These are phyloP conservation scores for Ustulina deusta DNA, from an alignment of 2,329 filamentous ascomycete genomes.

Conservation along the genomic window DNA sequence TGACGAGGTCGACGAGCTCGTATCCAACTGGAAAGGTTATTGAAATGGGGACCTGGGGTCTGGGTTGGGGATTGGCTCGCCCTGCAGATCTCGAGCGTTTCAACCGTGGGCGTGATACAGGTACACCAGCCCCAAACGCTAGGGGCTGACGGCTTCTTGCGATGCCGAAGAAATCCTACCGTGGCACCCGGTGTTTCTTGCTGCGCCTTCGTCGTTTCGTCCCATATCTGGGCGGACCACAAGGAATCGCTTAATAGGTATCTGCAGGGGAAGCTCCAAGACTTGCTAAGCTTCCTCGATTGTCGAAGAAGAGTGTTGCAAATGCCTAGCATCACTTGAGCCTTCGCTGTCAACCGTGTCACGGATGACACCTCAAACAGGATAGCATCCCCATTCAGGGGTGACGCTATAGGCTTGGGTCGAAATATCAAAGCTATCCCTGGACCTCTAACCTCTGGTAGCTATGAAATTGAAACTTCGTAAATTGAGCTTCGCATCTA, in stretches of 20 bases:
- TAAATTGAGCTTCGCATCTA: neutral
- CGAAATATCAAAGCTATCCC: conserved; percentile 12
- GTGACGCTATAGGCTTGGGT: conserved; percentile 4
- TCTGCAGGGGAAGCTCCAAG: conserved; percentile 33
- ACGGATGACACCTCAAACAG: conserved; percentile 29
- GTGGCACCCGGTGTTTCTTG: conserved; percentile 22
- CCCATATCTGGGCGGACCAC: conserved; percentile 23
- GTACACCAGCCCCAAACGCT: conserved; percentile 23
- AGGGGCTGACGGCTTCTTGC: conserved; percentile 24
- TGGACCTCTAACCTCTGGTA: neutral
- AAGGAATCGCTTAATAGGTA: conserved; percentile 7
- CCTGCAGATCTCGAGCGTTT: conserved; percentile 23
- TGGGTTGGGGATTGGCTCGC: neutral
- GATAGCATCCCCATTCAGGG: conserved; percentile 23
- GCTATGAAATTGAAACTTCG: neutral
- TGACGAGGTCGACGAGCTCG: conserved; percentile 2
- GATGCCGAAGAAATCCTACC: conserved; percentile 7
- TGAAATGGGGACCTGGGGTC: conserved; percentile 1
- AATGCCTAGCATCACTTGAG: conserved; percentile 14
- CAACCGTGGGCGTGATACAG: conserved; percentile 28
- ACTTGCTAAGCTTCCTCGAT: conserved; percentile 26
- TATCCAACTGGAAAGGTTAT: neutral
- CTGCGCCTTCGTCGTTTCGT: conserved; percentile 36
- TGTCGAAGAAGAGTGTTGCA: conserved; percentile 14
- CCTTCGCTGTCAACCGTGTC: neutral